These are phyloP conservation scores for Cordia subcordata DNA, from an alignment of 257 asterid genomes.

Conservation along the genomic window DNA sequence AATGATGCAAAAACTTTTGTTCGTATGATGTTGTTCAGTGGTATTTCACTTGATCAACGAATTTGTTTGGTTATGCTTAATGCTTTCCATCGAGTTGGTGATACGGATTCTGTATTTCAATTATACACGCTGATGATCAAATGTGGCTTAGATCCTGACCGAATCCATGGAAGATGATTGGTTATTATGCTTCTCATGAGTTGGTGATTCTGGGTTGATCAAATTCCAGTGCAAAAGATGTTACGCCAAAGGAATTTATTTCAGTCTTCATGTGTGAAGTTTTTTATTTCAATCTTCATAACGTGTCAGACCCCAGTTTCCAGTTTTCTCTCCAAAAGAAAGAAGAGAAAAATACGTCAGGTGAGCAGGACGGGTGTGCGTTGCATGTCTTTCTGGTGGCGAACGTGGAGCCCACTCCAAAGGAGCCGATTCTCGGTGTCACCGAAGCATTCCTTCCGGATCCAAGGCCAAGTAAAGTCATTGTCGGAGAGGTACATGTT, in stretches of 20 bases:
- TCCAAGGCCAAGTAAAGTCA: slow-evolving; percentile 76
- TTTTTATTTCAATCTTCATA: no score
- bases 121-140: slow-evolving; percentile 48
- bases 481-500: slow-evolving; percentile 89
- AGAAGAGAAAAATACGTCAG: no score
- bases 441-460: slow-evolving; percentile 97
- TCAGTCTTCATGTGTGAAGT: no score
- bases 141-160: slow-evolving; percentile 44
- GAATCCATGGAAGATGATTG: slow-evolving; percentile 14
- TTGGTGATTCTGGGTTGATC: background rate
- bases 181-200: background rate
- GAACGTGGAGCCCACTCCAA: slow-evolving; percentile 95
- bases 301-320: no score
- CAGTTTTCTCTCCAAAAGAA: no score
- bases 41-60: slow-evolving; percentile 45
- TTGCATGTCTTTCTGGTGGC: slow-evolving; percentile 66
- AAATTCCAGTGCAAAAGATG: background rate
- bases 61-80: slow-evolving; percentile 36
- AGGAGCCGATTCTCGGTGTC: slow-evolving; percentile 97
- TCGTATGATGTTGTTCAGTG: slow-evolving; percentile 41
- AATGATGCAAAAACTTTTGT: slow-evolving; percentile 46
- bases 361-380: slow-evolving; percentile 7
- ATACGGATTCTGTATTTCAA: slow-evolving; percentile 30
- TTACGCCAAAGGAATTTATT: background rate
- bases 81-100: slow-evolving; percentile 31